These are phyloP conservation scores for Sanghuangporus weigelae DNA, from an alignment of 1,284 basidiomycete species.

Conservation along the genomic window DNA sequence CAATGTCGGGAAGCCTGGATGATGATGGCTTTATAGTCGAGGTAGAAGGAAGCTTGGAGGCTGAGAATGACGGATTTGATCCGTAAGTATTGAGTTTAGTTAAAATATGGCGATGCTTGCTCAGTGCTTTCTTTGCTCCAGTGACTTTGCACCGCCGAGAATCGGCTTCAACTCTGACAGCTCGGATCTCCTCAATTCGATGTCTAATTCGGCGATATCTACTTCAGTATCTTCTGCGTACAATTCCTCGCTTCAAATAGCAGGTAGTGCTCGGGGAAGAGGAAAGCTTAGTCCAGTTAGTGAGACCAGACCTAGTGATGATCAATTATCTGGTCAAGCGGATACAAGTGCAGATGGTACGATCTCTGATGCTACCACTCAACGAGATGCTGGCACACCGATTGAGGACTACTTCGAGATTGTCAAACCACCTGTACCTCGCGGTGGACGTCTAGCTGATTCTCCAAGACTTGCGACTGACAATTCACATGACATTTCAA, in stretches of 20 bases:
- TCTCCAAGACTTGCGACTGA: background rate
- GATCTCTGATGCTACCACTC: constrained; percentile 14
- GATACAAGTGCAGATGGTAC: constrained; percentile 5
- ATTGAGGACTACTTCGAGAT: constrained; percentile 42
- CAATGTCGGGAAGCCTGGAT: constrained; percentile 21
- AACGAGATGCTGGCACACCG: constrained; percentile 21
- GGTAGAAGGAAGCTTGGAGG: constrained; percentile 49
- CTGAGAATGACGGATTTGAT: constrained; percentile 57
- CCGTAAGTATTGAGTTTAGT: constrained; percentile 47
- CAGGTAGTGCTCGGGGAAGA: constrained; percentile 36
- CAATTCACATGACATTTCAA: constrained; percentile 14
- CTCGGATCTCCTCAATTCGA: constrained; percentile 42
- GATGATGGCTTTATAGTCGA: constrained; percentile 56
- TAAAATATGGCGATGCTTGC: background rate
- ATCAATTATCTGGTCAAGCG: background rate
- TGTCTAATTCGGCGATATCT: constrained; percentile 29
- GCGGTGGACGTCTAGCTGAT: background rate
- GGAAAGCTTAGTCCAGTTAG: constrained; percentile 65
- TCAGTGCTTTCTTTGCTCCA: constrained; percentile 20
- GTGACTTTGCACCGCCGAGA: constrained; percentile 47
- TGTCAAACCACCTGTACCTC: constrained; percentile 30
- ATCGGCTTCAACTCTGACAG: constrained; percentile 47
- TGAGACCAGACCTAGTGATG: constrained; percentile 34
- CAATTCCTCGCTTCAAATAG: constrained; percentile 38
- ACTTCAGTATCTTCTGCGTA: constrained; percentile 47